These are phyloP conservation scores for Hymenoscyphus occultus DNA, from an alignment of 2,329 filamentous ascomycete genomes.

Conservation along the genomic window DNA sequence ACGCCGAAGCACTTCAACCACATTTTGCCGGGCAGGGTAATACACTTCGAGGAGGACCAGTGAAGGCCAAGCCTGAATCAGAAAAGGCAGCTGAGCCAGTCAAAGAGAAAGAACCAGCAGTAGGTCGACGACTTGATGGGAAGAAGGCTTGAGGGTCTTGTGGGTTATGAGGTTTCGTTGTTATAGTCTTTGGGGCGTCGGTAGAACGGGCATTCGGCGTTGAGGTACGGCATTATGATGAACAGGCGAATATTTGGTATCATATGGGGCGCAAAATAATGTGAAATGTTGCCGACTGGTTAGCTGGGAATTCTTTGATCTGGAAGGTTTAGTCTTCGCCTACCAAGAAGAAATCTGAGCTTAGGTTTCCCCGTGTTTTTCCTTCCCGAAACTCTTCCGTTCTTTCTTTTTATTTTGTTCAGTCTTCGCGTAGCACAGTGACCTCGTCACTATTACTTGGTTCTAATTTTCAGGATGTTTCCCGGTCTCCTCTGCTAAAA, in stretches of 20 bases:
- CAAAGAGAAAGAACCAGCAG: constrained; percentile 24
- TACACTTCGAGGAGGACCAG: constrained; percentile 60
- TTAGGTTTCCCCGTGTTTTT: background rate
- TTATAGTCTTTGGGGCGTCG: background rate
- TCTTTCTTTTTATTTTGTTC: background rate
- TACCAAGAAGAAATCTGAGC: background rate
- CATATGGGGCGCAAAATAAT: background rate
- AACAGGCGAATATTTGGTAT: background rate
- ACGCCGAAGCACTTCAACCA: constrained; percentile 63
- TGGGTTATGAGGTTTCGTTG: background rate
- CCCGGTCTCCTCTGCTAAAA: no score
- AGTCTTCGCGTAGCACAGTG: no score
- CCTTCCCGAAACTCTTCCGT: background rate
- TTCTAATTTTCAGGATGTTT: background rate
- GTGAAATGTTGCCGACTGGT: background rate
- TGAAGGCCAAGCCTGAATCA: constrained; percentile 61
- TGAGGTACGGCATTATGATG: background rate
- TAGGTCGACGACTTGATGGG: constrained; percentile 14
- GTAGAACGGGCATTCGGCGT: background rate
- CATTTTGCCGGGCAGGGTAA: constrained; percentile 83
- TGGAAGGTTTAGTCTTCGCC: background rate
- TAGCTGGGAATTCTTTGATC: background rate
- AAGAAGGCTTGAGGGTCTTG: constrained; percentile 10
- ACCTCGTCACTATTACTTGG: background rate
- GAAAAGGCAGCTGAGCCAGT: constrained; percentile 24